Conservation (phyloP, 139 green algal species). For the Tetratostichococcus sp. region DNA sequence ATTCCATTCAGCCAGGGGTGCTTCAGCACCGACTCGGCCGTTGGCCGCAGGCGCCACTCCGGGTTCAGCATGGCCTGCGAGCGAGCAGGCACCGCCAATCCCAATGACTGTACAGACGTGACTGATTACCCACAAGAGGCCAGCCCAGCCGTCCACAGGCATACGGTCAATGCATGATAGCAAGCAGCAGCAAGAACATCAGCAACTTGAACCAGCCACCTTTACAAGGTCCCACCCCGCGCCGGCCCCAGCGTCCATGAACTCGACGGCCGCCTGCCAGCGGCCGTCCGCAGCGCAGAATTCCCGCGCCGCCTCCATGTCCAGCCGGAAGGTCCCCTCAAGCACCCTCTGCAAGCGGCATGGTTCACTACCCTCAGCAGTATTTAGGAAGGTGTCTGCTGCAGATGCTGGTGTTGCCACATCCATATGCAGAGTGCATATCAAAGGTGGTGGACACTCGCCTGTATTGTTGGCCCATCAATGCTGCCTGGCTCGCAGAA, state of each 20-base stretch:
- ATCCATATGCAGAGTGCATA: too few species aligned
- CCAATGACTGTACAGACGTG: neutral
- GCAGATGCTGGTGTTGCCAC: too few species aligned
- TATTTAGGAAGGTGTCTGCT: too few species aligned
- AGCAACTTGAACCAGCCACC: neutral
- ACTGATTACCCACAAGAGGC: too few species aligned
- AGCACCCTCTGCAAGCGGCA: constrained; percentile 26
- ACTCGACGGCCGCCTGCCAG: constrained; percentile 39
- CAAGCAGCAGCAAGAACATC: neutral
- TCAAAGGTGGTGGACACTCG: neutral
- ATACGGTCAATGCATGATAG: too few species aligned
- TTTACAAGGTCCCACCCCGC: constrained; percentile 44
- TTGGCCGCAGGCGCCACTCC: constrained; percentile 43
- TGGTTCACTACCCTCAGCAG: too few species aligned
- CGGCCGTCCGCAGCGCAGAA: constrained; percentile 57
- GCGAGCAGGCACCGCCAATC: neutral
- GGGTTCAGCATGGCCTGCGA: constrained; percentile 36
- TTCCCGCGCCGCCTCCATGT: constrained; percentile 39
- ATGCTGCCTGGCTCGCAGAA: constrained; percentile 47
- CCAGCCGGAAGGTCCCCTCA: constrained; percentile 45
- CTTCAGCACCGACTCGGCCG: constrained; percentile 34
- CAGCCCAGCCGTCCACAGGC: too few species aligned
- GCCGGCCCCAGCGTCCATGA: constrained; percentile 36
- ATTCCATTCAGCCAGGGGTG: constrained; percentile 40
- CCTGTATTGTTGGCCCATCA: constrained; percentile 37